Conservation (phyloP, 2,329 filamentous ascomycete species). For the Fusarium sp. region DNA sequence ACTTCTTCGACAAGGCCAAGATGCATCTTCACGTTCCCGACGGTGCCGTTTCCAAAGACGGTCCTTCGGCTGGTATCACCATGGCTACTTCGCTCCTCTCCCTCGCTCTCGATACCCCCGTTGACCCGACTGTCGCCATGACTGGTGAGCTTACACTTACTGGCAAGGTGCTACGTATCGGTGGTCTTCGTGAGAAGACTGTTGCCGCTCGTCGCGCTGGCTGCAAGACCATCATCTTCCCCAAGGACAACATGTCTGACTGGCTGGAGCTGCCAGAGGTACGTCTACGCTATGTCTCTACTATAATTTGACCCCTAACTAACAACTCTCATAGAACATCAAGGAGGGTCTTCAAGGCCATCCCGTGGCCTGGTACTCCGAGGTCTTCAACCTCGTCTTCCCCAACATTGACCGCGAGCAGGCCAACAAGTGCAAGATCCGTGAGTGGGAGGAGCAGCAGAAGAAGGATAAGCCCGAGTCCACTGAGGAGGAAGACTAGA, state of each 20-base stretch:
- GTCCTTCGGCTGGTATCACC: slow-evolving; percentile 91
- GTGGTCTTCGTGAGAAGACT: slow-evolving; percentile 95
- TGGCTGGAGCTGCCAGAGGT: slow-evolving; percentile 98
- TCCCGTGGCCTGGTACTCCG: slow-evolving; percentile 91
- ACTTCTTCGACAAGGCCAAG: slow-evolving; percentile 95
- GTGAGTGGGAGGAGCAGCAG: slow-evolving; percentile 64
- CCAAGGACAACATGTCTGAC: slow-evolving; percentile 93
- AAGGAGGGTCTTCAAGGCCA: slow-evolving; percentile 95
- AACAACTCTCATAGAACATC: slow-evolving; percentile 78
- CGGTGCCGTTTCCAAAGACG: slow-evolving; percentile 95
- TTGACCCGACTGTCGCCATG: slow-evolving; percentile 94
- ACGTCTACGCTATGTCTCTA: slow-evolving; percentile 55
- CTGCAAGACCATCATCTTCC: slow-evolving; percentile 94
- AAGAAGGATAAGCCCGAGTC: slow-evolving; percentile 52
- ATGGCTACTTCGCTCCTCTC: slow-evolving; percentile 96
- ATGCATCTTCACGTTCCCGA: slow-evolving; percentile 97
- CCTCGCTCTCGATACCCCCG: slow-evolving; percentile 80
- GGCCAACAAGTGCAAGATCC: slow-evolving; percentile 79
- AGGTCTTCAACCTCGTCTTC: slow-evolving; percentile 94
- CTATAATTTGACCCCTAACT: slow-evolving; percentile 2
- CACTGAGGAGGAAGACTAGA: slow-evolving; percentile 51
- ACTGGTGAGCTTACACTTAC: slow-evolving; percentile 97
- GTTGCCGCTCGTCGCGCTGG: slow-evolving; percentile 93
- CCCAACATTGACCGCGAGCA: slow-evolving; percentile 78
- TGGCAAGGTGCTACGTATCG: slow-evolving; percentile 95